phyloP scores from a whole-genome alignment of 371 early-diverging fungal species.

The Massospora cicadina region DNA sequence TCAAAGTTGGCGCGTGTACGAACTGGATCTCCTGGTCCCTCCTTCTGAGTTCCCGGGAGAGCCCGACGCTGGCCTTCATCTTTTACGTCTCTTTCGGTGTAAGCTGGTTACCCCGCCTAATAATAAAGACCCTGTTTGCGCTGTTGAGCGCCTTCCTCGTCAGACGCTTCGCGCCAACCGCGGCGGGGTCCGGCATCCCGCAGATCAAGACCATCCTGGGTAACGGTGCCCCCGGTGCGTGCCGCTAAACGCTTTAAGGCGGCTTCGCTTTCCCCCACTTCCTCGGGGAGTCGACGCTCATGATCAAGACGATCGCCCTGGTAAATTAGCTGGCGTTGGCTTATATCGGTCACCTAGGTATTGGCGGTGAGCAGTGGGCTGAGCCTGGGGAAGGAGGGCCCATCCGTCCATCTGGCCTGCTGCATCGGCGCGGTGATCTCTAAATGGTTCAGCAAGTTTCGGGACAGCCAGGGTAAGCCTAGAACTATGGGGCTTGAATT shows the following conservation, averaged over 20 bases:
- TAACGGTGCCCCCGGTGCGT: conserved; percentile 5
- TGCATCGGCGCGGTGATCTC: conserved; percentile 81
- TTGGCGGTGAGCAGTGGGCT: conserved; percentile 77
- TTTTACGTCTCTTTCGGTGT: not conserved
- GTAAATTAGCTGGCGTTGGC: conserved; percentile 25
- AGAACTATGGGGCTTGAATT: conserved; percentile 9
- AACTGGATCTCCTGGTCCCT: not conserved
- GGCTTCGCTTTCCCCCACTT: conserved; percentile 85
- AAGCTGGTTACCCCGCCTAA: not conserved
- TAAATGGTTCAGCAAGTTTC: conserved; percentile 65
- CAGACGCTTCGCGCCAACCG: conserved; percentile 55
- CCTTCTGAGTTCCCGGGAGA: not conserved
- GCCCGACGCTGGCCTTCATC: not conserved
- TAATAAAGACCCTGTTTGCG: conserved; percentile 32
- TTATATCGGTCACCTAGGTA: conserved; percentile 32
- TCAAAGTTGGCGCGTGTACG: conserved; percentile 7
- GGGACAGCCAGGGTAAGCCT: conserved; percentile 50
- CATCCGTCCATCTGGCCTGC: conserved; percentile 84
- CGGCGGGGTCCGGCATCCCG: conserved; percentile 87
- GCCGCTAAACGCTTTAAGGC: conserved; percentile 21
- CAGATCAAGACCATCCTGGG: conserved; percentile 89
- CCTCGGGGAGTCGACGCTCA: conserved; percentile 63
- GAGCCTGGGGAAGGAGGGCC: conserved; percentile 87
- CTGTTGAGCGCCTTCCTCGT: conserved; percentile 37
- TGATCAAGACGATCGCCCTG: conserved; percentile 75